phyloP scores from a whole-genome alignment of 371 early-diverging fungal genomes.

The Mortierella sp. region DNA sequence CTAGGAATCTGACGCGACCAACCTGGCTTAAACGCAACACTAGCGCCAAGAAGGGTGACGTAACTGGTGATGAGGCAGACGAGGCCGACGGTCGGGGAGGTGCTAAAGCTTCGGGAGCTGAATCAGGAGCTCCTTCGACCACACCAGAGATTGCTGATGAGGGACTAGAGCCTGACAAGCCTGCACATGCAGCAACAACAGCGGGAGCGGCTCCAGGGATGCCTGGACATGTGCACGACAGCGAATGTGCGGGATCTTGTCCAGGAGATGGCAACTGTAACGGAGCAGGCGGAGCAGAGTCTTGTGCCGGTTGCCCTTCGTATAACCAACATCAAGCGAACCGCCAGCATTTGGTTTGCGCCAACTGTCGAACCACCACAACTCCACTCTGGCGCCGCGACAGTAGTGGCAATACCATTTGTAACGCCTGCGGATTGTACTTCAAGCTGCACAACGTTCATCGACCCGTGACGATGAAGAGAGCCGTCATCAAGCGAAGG shows the following conservation, averaged over 20 bases:
- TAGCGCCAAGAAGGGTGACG: slow-evolving; percentile 38
- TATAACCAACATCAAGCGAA: slow-evolving; percentile 76
- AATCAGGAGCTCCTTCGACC: slow-evolving; percentile 12
- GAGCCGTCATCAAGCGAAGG: slow-evolving; percentile 89
- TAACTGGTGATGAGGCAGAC: slow-evolving; percentile 38
- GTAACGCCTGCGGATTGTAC: slow-evolving; percentile 93
- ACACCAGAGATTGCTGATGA: slow-evolving; percentile 1
- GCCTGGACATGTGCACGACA: slow-evolving; percentile 26
- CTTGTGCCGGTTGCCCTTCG: slow-evolving; percentile 88
- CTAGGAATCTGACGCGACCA: slow-evolving; percentile 86
- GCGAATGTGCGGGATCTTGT: slow-evolving; percentile 72
- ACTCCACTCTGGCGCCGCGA: slow-evolving; percentile 95
- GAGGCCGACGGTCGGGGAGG: slow-evolving; percentile 26
- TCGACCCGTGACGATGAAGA: slow-evolving; percentile 87
- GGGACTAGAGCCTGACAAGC: neutral
- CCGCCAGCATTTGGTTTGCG: slow-evolving; percentile 74
- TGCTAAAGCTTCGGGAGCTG: neutral
- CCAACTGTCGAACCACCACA: slow-evolving; percentile 85
- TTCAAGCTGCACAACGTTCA: slow-evolving; percentile 85
- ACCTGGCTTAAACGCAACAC: slow-evolving; percentile 79
- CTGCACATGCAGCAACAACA: slow-evolving; percentile 8
- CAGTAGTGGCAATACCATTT: slow-evolving; percentile 82
- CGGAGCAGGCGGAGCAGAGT: slow-evolving; percentile 82
- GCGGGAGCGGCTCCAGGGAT: slow-evolving; percentile 16
- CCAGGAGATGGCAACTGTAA: slow-evolving; percentile 89